phyloP scores from a whole-genome alignment of 2,329 filamentous ascomycete species.

The Aureobasidium vineae region DNA sequence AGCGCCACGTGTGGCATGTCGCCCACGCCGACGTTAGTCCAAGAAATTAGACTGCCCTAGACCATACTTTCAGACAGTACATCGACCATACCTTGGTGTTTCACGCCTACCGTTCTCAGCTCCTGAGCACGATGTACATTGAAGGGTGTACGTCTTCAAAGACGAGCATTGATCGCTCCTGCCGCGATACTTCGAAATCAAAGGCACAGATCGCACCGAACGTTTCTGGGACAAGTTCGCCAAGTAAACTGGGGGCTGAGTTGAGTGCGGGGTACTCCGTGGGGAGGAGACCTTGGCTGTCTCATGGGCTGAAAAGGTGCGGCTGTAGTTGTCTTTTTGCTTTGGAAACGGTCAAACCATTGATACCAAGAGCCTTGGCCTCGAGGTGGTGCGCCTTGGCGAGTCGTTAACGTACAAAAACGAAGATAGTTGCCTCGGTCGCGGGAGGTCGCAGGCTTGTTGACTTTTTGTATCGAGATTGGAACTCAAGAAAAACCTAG shows the following conservation, averaged over 20 bases:
- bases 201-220: not conserved
- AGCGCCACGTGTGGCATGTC: slow-evolving; percentile 20
- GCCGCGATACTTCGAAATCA: not conserved
- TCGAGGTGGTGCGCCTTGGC: not conserved
- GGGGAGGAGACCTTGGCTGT: slow-evolving; percentile 11
- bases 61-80: not conserved
- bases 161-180: too few species aligned
- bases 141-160: not conserved
- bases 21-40: not conserved
- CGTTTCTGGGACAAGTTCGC: not conserved
- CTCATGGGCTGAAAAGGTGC: not conserved
- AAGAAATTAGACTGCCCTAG: not conserved
- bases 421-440: slow-evolving; percentile 5
- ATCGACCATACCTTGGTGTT: not conserved
- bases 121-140: not conserved
- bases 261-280: slow-evolving; percentile 16
- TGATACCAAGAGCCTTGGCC: slow-evolving; percentile 22
- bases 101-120: not conserved
- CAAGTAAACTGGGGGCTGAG: slow-evolving; percentile 15
- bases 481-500: not conserved
- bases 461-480: not conserved
- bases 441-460: not conserved
- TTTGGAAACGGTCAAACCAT: slow-evolving; percentile 3
- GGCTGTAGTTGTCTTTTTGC: slow-evolving; percentile 18
- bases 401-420: not conserved